phyloP scores from a whole-genome alignment of 108 stramenopile species.

The Nannochloropsis salina region DNA sequence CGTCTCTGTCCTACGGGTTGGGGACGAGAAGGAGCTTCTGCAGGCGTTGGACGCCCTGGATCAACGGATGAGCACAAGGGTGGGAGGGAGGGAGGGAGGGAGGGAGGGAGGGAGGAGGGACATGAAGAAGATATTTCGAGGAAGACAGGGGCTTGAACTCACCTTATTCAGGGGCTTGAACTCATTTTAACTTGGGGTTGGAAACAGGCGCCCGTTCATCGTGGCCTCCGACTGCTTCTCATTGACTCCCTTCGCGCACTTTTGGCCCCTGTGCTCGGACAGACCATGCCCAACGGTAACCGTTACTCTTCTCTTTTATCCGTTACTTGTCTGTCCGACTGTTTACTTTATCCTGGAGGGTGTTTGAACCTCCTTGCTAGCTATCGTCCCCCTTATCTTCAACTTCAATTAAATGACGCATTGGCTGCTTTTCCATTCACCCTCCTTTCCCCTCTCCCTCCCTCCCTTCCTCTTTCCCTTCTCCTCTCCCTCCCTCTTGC shows the following conservation, averaged over 20 bases:
- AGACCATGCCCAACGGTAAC: neutral
- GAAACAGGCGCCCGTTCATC: neutral
- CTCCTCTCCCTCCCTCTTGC: neutral
- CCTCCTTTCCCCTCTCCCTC: neutral
- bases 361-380: too few species aligned
- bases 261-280: neutral
- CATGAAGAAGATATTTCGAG: neutral
- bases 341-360: too few species aligned
- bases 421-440: neutral
- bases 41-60: neutral
- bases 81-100: neutral
- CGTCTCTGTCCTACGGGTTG: neutral
- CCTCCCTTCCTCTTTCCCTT: neutral
- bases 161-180: neutral
- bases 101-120: neutral
- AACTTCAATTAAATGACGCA: too few species aligned
- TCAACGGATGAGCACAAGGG: neutral
- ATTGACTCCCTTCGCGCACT: neutral
- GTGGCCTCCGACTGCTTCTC: neutral
- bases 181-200: neutral
- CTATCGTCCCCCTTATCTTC: too few species aligned
- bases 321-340: neutral
- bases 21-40: neutral
- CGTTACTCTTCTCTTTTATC: neutral
- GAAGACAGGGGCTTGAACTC: neutral